Evolutionary conservation across 164 flowering plant species (phyloP).

Genomic region (Dillenia suffruticosa): DNA sequence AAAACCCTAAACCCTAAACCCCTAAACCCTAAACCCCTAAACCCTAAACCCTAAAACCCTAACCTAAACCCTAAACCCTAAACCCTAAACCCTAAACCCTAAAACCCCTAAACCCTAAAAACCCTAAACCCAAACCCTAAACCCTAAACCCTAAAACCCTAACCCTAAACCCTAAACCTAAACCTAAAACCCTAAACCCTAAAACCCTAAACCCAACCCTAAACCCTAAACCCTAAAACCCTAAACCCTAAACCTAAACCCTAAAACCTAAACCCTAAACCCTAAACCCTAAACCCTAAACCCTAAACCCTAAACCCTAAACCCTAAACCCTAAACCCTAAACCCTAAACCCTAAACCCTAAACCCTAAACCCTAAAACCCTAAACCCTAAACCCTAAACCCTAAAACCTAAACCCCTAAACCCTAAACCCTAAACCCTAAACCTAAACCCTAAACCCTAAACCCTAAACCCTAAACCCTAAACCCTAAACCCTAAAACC

Average conservation of each 20-base stretch:
- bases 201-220: not conserved
- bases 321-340: too few species aligned
- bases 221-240: not conserved
- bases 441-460: not conserved
- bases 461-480: too few species aligned
- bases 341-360: too few species aligned
- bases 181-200: slow-evolving; percentile 1
- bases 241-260: not conserved
- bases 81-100: too few species aligned
- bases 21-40: slow-evolving; percentile 16
- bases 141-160: not conserved
- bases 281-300: too few species aligned
- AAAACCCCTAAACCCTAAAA: slow-evolving; percentile 12
- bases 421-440: not conserved
- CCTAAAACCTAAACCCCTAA: not conserved
- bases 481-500: too few species aligned
- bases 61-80: too few species aligned
- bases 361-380: too few species aligned
- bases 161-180: not conserved
- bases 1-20: slow-evolving; percentile 6
- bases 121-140: slow-evolving; percentile 5
- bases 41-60: slow-evolving; percentile 13
- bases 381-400: too few species aligned
- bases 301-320: too few species aligned
- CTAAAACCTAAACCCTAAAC: not conserved